Percentiles rank a stretch among this genome's conserved stretches.
Evolutionary conservation across 192 early-diverging fungal species (phyloP).

Genomic region (Coemansia guatemalensis): DNA sequence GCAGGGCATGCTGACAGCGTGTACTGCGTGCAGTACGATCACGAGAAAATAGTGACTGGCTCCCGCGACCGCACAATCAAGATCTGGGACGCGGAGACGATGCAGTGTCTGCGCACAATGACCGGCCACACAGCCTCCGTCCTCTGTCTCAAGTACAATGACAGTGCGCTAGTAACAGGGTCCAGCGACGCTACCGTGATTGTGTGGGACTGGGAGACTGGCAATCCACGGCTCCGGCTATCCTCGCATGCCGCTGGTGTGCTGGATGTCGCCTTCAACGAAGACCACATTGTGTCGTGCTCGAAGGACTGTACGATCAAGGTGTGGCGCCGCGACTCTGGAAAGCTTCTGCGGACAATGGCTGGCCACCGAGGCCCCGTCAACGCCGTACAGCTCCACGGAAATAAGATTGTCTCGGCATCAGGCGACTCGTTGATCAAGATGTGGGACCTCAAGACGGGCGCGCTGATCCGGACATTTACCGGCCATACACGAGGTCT

Average conservation of each 20-base stretch:
- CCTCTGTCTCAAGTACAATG: slow-evolving; percentile 81
- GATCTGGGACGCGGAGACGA: slow-evolving; percentile 76
- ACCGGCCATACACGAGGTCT: slow-evolving; percentile 77
- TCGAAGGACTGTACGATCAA: slow-evolving; percentile 92
- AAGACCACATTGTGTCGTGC: slow-evolving; percentile 73
- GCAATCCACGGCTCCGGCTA: slow-evolving; percentile 54
- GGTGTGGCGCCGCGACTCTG: slow-evolving; percentile 76
- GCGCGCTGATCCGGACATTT: slow-evolving; percentile 72
- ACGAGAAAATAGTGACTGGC: slow-evolving; percentile 71
- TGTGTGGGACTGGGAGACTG: slow-evolving; percentile 74
- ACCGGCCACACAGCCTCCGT: slow-evolving; percentile 69
- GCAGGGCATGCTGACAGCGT: slow-evolving; percentile 83
- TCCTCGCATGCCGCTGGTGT: slow-evolving; percentile 79
- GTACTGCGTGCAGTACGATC: slow-evolving; percentile 87
- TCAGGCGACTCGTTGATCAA: slow-evolving; percentile 81
- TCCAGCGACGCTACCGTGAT: slow-evolving; percentile 84
- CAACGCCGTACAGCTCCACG: slow-evolving; percentile 83
- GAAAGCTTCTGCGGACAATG: slow-evolving; percentile 63
- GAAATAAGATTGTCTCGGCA: slow-evolving; percentile 73
- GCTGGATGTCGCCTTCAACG: slow-evolving; percentile 83
- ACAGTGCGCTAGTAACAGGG: slow-evolving; percentile 71
- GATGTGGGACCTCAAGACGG: slow-evolving; percentile 74
- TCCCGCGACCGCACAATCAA: slow-evolving; percentile 75
- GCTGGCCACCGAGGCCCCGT: slow-evolving; percentile 90
- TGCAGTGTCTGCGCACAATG: slow-evolving; percentile 59